A percentile compares a stretch with the other conserved stretches of the same genome.
Evolutionary conservation across 2,329 filamentous ascomycete genomes (phyloP).

Genomic region (Beauveria scarabaeidicola): DNA sequence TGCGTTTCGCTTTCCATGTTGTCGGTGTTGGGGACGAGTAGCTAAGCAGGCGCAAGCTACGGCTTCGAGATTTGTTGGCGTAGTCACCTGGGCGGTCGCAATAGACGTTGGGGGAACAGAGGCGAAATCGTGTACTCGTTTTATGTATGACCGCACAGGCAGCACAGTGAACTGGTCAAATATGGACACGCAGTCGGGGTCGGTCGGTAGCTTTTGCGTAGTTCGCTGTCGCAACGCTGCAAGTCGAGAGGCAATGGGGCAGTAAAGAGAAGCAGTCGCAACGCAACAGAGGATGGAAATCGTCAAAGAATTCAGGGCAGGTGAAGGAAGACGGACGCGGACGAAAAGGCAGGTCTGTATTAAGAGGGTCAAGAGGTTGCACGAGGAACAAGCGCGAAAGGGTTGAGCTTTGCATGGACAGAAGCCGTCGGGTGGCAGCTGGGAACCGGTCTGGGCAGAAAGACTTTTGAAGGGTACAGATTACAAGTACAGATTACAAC

Average conservation of each 20-base stretch:
- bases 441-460: neutral
- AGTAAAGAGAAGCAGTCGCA: neutral
- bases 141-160: neutral
- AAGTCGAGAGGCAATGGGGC: neutral
- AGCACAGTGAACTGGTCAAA: neutral
- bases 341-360: neutral
- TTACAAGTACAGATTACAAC: neutral
- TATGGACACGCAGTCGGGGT: neutral
- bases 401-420: neutral
- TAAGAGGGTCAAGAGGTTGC: neutral
- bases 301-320: neutral
- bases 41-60: neutral
- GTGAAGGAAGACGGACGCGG: neutral
- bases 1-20: conserved; percentile 40
- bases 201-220: neutral
- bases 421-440: neutral
- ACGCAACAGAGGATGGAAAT: neutral
- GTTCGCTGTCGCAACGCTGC: neutral
- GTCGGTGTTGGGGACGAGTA: neutral
- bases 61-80: neutral
- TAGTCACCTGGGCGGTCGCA: neutral
- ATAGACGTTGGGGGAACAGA: neutral
- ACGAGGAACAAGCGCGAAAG: neutral
- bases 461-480: neutral
- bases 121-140: neutral